Evolutionary conservation across 2,329 filamentous ascomycete genomes (phyloP).

Genomic region (Penicillium freii): DNA sequence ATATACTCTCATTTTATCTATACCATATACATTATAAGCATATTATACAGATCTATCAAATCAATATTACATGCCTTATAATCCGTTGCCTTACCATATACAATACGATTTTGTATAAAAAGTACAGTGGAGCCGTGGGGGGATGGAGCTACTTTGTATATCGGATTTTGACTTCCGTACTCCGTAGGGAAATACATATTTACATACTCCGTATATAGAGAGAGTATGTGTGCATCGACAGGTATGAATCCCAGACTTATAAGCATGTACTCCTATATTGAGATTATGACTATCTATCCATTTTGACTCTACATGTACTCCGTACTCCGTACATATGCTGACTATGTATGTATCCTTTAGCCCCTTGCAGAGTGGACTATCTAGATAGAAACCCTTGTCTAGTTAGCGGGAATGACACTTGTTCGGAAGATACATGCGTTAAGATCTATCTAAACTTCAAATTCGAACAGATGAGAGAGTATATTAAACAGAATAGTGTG

Average conservation of each 20-base stretch:
- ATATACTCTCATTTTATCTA: too few species aligned
- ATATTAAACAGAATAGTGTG: neutral
- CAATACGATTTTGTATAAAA: neutral
- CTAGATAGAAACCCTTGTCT: neutral
- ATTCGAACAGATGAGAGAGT: neutral
- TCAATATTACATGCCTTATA: neutral
- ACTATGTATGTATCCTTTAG: neutral
- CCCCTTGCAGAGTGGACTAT: constrained; percentile 9
- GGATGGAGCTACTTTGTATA: neutral
- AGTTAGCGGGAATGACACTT: neutral
- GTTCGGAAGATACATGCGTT: neutral
- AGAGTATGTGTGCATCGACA: too few species aligned
- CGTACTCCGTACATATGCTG: too few species aligned
- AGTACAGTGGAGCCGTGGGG: constrained; percentile 1
- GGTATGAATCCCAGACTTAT: too few species aligned
- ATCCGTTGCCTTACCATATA: neutral
- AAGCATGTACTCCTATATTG: too few species aligned
- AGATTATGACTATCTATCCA: too few species aligned
- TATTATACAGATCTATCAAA: neutral
- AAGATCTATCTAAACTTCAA: neutral
- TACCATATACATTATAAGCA: too few species aligned
- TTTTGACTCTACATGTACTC: neutral
- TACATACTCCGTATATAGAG: too few species aligned
- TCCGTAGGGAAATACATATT: too few species aligned
- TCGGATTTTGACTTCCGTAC: neutral